Base-by-base conservation (phyloP, 1,139 yeast genomes). In the Magnusiomyces paraingens region DNA sequence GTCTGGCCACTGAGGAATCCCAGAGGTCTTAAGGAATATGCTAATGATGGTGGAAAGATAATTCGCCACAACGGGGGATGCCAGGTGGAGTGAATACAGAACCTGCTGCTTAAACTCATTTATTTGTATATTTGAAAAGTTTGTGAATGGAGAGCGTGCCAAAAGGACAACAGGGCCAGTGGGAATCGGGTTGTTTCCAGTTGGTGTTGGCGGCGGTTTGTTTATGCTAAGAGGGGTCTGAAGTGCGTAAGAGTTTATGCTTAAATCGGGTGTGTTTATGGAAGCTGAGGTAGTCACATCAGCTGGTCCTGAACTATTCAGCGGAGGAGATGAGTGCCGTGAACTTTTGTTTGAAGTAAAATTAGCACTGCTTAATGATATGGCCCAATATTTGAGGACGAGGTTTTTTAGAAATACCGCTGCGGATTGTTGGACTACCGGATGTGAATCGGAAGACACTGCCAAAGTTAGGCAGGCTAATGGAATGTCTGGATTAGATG, bases 391-490 rank as follows among this genome's bases (percentile, higher is more conserved):
- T 55, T 79, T 78, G 14, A 77, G 71, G 26, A 90, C 75, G 57
- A 83, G 75, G 68, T 93, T 93, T 67, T 93, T 93, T 70, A 93
- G 82, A 68, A 83, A 91, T 22, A 93, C 84, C 0, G 95, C 95
- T 15, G 95, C 87, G 10, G 96, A 91, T 52, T 83, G 78, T 61
- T 83, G 82, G 48, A 87, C 78, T 36, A 77, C 78, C 1, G 77
- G 73, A 17, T 80, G 74, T 2, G 82, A 82, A 11, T 76, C 77
- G 12, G 70, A 71, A 43, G 78, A 76, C n/a, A 77, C 66, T 41
- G 88, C 77, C 53, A 93, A 82, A 64, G 87, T 91, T 50, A 93
- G 72, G 68, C 96, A 87, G 1, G 91, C 93, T 85, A 85, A 49
- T 87, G 73, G 65, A 90, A 91, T 2, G 95, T 96, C 1, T 86